Base-by-base conservation (phyloP, 148 eudicot species). In the Rhododendron simsii region DNA sequence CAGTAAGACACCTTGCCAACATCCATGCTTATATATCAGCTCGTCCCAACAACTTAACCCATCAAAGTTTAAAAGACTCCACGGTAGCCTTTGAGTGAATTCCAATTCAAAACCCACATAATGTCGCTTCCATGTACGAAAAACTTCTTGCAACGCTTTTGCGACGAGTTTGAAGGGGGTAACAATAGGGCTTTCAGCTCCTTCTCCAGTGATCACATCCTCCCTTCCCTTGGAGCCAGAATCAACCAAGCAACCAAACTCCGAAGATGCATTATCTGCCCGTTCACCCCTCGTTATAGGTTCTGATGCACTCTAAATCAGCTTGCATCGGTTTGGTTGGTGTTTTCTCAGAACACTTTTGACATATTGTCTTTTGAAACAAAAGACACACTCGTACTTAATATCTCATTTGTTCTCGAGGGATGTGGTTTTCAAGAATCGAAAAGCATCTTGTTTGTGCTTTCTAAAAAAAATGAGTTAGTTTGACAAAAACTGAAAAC, bases 151-250 rank as follows among this genome's bases (percentile, higher is more conserved):
- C 84, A 85, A 48, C 90, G 92, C 28, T 95, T 93, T 86, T 91
- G 91, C 84, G 84, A 96, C 14, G 95, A 93, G 75, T 71, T 91
- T 26, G 91, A 84, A 51, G 73, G 85, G 47, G 88, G 85, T 50
- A 87, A 81, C 6, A 78, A 83, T 83, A 87, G 90, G 83, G 89
- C 93, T 48, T 89, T 89, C 9, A 88, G 92, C 67, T 89, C 93
- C 85, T 94, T 93, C 89, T 91, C 98, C 15, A 90, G 88, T 53
- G 94, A 96, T 80, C 91, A 91, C 28, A 87, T 95, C 78, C 86
- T 96, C 63, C 99, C 98, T 8, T 93, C 98, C 41, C 96, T 96
- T 13, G 99, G 99, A 81, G 96, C 98, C 84, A 87, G 93, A 82
- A 91, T 92, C 86, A 94, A 94, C 81, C 93, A 86, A 47, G 48